A percentile compares a stretch with the other conserved stretches of the same genome.
phyloP scores from a whole-genome alignment of 495 filamentous ascomycete genomes.

The Apiosordaria backusii region DNA sequence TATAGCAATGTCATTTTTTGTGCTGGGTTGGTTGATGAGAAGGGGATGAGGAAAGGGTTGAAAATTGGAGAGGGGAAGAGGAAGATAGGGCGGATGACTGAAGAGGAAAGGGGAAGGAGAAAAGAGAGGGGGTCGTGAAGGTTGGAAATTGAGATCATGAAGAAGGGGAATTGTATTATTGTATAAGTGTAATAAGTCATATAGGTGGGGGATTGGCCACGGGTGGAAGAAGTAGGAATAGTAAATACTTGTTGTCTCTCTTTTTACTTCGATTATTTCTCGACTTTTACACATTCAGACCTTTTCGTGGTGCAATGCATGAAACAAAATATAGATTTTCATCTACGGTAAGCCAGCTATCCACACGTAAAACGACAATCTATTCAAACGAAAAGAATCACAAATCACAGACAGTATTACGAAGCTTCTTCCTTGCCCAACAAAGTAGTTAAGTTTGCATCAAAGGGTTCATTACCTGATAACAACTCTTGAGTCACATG shows the following conservation, averaged over 20 bases:
- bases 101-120: neutral
- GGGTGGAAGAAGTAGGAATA: neutral
- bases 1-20: neutral
- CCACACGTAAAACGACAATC: no score
- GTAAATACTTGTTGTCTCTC: neutral
- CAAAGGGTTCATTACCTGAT: no score
- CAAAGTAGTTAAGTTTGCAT: no score
- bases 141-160: neutral
- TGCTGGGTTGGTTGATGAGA: neutral
- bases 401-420: no score
- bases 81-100: neutral
- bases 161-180: neutral
- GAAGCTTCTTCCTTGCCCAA: no score
- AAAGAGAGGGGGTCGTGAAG: neutral
- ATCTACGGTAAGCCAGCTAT: no score
- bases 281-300: no score
- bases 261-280: neutral
- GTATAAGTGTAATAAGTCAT: conserved; percentile 5
- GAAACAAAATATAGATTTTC: no score
- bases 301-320: no score
- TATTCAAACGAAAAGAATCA: no score
- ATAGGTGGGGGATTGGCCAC: neutral
- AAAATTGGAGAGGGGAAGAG: neutral
- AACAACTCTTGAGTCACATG: no score
- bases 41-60: neutral